Evolutionary conservation across 495 filamentous ascomycete species (phyloP).

Genomic region (Penicillium ochrochloron): DNA sequence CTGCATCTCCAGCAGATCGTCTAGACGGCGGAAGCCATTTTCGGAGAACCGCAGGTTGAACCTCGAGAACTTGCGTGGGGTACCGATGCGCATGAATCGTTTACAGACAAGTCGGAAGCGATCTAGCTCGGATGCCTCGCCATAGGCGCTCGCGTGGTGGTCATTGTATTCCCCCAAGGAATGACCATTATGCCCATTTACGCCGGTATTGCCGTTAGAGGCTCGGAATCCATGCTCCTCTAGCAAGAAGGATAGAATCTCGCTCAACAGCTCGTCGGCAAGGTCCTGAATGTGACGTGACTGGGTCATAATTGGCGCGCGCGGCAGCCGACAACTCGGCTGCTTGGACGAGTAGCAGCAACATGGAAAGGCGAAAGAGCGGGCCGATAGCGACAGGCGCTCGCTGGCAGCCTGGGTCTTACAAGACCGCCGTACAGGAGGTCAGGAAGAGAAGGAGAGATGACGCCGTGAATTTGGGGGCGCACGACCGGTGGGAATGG

Average conservation of each 20-base stretch:
- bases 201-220: constrained; percentile 11
- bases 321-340: constrained; percentile 45
- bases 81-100: constrained; percentile 64
- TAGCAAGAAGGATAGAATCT: constrained; percentile 52
- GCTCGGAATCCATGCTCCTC: constrained; percentile 23
- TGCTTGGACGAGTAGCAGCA: constrained; percentile 40
- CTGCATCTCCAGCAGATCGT: constrained; percentile 54
- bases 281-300: constrained; percentile 53
- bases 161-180: background rate
- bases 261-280: constrained; percentile 64
- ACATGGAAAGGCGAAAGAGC: constrained; percentile 41
- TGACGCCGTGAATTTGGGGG: background rate
- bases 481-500: constrained; percentile 6
- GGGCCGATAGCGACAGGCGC: constrained; percentile 4
- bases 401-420: constrained; percentile 15
- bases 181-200: constrained; percentile 11
- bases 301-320: constrained; percentile 43
- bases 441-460: constrained; percentile 15
- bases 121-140: constrained; percentile 46
- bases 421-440: constrained; percentile 14
- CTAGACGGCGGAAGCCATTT: constrained; percentile 60
- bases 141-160: constrained; percentile 19
- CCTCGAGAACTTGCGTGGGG: constrained; percentile 62
- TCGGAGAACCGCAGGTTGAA: constrained; percentile 65
- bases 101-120: constrained; percentile 64